Evolutionary conservation across 352 stramenopile species (phyloP).

Genomic region (Elongisporangium prolatum): DNA sequence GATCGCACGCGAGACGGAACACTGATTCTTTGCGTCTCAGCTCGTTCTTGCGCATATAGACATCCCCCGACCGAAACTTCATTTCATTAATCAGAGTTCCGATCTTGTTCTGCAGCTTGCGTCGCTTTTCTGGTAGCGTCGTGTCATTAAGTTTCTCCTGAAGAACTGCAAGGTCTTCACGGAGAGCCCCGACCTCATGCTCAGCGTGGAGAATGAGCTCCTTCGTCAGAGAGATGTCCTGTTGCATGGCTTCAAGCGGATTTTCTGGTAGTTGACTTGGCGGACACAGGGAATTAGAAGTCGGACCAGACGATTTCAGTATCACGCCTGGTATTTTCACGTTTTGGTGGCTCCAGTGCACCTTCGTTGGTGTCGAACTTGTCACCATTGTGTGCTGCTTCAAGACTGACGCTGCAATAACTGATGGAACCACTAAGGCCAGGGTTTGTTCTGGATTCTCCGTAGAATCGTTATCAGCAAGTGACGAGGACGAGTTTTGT

Average conservation of each 20-base stretch:
- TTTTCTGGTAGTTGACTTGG: constrained; percentile 4
- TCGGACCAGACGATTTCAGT: constrained; percentile 1
- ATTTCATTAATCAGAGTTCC: constrained; percentile 50
- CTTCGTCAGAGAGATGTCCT: constrained; percentile 43
- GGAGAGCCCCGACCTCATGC: constrained; percentile 51
- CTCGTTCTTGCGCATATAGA: constrained; percentile 76
- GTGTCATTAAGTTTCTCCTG: constrained; percentile 34
- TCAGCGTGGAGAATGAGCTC: constrained; percentile 67
- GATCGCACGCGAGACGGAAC: constrained; percentile 16
- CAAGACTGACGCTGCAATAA: constrained; percentile 4
- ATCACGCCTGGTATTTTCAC: constrained; percentile 8
- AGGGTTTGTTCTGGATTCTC: not conserved
- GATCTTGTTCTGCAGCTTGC: constrained; percentile 45
- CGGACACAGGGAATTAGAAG: not conserved
- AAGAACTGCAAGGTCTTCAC: constrained; percentile 45
- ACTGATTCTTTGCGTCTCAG: constrained; percentile 54
- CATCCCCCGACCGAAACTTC: constrained; percentile 56
- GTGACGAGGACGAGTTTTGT: not conserved
- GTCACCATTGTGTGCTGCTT: constrained; percentile 7
- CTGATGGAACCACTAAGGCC: constrained; percentile 1
- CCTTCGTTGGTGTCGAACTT: constrained; percentile 7
- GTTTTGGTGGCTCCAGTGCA: constrained; percentile 41
- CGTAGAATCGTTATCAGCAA: not conserved
- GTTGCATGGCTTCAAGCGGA: constrained; percentile 22
- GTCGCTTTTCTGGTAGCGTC: constrained; percentile 29